Conservation (phyloP, 2,329 filamentous ascomycete genomes). For the Scedosporium apiospermum region DNA sequence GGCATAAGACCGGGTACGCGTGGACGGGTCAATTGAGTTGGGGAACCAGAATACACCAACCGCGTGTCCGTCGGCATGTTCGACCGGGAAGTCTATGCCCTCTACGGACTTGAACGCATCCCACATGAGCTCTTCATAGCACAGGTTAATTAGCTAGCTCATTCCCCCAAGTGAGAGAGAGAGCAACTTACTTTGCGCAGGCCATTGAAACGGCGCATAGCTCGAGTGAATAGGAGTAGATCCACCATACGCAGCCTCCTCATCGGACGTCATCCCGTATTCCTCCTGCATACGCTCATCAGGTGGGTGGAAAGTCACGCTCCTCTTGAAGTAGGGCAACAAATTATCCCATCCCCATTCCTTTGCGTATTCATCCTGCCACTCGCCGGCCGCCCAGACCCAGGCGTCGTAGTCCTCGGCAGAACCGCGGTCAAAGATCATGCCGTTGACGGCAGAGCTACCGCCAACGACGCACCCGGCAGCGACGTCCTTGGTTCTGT, state of each 20-base stretch:
- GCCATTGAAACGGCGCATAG: slow-evolving; percentile 11
- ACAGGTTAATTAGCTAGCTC: not conserved
- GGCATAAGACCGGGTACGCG: slow-evolving; percentile 18
- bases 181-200: slow-evolving; percentile 1
- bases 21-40: slow-evolving; percentile 17
- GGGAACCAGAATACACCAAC: slow-evolving; percentile 22
- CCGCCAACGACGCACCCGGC: slow-evolving; percentile 9
- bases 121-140: slow-evolving; percentile 7
- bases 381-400: slow-evolving; percentile 9
- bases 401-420: slow-evolving; percentile 12
- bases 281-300: slow-evolving; percentile 10
- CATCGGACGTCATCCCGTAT: slow-evolving; percentile 17
- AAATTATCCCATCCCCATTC: slow-evolving; percentile 7
- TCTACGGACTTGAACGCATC: slow-evolving; percentile 13
- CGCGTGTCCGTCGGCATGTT: slow-evolving; percentile 16
- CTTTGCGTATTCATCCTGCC: not conserved
- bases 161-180: too few relatives aligned
- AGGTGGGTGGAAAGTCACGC: slow-evolving; percentile 11
- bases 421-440: slow-evolving; percentile 10
- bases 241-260: slow-evolving; percentile 10
- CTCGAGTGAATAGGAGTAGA: slow-evolving; percentile 10
- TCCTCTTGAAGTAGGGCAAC: slow-evolving; percentile 12
- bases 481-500: slow-evolving; percentile 9
- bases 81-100: slow-evolving; percentile 15
- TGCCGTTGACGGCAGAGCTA: slow-evolving; percentile 11